Evolutionary conservation across 805 yeast genomes (phyloP), one percentile per base, ranked within the genome.

Genomic region (Metschnikowia cerradonensis): DNA sequence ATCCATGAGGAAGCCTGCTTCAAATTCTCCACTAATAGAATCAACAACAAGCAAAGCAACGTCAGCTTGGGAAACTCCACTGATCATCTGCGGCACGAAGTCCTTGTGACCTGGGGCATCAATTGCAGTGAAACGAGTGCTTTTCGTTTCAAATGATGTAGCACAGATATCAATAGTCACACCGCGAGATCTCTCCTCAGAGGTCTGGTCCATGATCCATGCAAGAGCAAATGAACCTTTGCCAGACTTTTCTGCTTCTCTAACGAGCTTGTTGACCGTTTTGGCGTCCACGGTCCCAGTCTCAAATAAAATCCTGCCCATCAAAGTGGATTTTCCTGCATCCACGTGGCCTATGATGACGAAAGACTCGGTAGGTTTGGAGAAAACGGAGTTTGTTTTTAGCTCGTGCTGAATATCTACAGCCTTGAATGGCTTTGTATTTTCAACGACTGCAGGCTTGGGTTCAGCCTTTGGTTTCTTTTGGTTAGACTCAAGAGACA

Each of bases 61-160:
- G 60, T 88, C 94, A 0, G 94, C 91, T 60, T 86, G 90, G 2
- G 86, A 70, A 1, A 88, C 86, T 30, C 95, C 95, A 30, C 88
- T 86, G 57, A 88, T 86, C 90, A 88, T 86, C 59, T 86, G 88
- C 3, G 95, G 95, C 32, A 88, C 87, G 65, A 85, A 88, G 60
- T 88, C 94, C 53, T 77, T 75, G 66, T 88, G 95, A 0, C 95
- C 95, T 0, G 95, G 95, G 0, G 95, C 90, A 68, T 88, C 95
- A 49, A 88, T 81, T 4, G 90, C 84, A 0, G 89, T 83, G 63
- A 84, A 86, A 44, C 75, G 67, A 5, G 82, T 73, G 2, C 58
- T 64, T 1, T 61, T 48, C 2, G 91, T 84, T 58, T 82, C 86
- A 53, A 88, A 83, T 37, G 74, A 71, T 7, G 88, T 83, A 48